phyloP scores from a whole-genome alignment of 2,329 filamentous ascomycete species.

The Phoma sp. region DNA sequence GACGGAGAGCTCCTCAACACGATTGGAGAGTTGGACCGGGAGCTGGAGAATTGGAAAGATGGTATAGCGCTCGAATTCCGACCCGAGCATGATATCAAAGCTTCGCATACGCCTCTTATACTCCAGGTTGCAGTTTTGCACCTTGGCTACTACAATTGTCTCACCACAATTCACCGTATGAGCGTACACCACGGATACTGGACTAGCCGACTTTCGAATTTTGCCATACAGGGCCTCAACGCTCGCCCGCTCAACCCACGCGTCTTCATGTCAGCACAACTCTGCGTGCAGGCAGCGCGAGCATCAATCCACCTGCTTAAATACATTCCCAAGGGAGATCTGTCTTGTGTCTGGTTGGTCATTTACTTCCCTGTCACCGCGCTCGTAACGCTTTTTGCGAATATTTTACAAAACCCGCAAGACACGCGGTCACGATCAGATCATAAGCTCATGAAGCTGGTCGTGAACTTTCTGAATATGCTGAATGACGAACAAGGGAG shows the following conservation, averaged over 20 bases:
- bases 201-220: conserved; percentile 94
- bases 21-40: conserved; percentile 86
- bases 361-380: conserved; percentile 96
- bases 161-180: conserved; percentile 98
- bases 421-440: conserved; percentile 88
- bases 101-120: conserved; percentile 89
- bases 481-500: conserved; percentile 89
- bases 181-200: conserved; percentile 97
- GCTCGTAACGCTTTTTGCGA: conserved; percentile 92
- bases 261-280: conserved; percentile 89
- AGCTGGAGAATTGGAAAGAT: conserved; percentile 94
- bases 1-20: conserved; percentile 93
- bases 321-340: conserved; percentile 94
- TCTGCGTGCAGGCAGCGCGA: conserved; percentile 90
- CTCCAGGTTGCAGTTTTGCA: conserved; percentile 93
- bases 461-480: conserved; percentile 89
- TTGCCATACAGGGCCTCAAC: conserved; percentile 92
- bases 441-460: conserved; percentile 86
- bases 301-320: conserved; percentile 93
- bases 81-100: conserved; percentile 96
- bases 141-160: conserved; percentile 96
- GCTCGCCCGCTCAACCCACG: conserved; percentile 88
- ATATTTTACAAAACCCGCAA: conserved; percentile 92
- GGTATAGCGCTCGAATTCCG: conserved; percentile 92
- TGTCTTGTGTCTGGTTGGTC: conserved; percentile 94